A percentile compares a stretch with the other conserved stretches of the same genome.
phyloP scores from a whole-genome alignment of 108 stramenopile genomes.

The Discostella pseudostelligera region DNA sequence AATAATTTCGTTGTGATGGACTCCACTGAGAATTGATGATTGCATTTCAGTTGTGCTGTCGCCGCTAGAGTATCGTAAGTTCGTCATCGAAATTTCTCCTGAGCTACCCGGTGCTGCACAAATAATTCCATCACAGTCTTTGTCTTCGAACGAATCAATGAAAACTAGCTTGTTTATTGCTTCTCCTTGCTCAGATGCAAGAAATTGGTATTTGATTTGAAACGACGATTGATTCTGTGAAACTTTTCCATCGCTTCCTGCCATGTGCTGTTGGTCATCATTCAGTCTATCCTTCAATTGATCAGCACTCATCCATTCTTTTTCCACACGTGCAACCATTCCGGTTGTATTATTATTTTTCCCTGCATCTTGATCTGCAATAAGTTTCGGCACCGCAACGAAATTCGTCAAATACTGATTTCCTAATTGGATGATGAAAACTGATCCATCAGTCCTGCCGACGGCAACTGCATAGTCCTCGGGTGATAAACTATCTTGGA shows the following conservation, averaged over 20 bases:
- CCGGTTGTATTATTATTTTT: background rate
- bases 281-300: constrained; percentile 3
- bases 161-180: constrained; percentile 29
- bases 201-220: constrained; percentile 39
- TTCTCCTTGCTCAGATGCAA: constrained; percentile 37
- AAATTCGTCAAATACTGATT: constrained; percentile 58
- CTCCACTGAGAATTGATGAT: constrained; percentile 19
- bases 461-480: constrained; percentile 42
- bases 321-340: constrained; percentile 18
- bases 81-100: constrained; percentile 39
- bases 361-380: constrained; percentile 4
- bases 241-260: background rate
- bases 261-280: constrained; percentile 9
- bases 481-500: constrained; percentile 25
- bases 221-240: constrained; percentile 28
- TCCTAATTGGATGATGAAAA: constrained; percentile 54
- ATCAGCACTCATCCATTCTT: constrained; percentile 21
- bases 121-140: constrained; percentile 18
- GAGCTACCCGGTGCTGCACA: constrained; percentile 36
- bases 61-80: constrained; percentile 7
- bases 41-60: constrained; percentile 5
- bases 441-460: constrained; percentile 61
- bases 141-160: constrained; percentile 30
- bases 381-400: constrained; percentile 20
- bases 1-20: constrained; percentile 44